These are phyloP conservation scores for Fusarium musae DNA, from an alignment of 2,329 filamentous ascomycete species.

Conservation along the genomic window DNA sequence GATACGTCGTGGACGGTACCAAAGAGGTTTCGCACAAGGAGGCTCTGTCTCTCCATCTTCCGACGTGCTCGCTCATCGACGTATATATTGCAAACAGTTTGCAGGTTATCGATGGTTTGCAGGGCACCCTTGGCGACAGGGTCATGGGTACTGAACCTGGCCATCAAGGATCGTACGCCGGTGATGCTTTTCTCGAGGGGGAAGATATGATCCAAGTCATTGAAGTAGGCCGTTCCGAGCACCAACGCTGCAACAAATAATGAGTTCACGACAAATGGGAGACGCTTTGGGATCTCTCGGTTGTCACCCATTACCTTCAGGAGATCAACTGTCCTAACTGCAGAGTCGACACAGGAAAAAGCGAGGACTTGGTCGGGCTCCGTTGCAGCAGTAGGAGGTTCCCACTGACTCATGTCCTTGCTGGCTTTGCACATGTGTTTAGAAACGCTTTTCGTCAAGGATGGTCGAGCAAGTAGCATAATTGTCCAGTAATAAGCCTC, in stretches of 20 bases:
- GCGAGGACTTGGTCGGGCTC: neutral
- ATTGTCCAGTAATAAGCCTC: neutral
- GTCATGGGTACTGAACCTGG: neutral
- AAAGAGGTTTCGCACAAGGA: neutral
- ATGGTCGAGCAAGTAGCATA: neutral
- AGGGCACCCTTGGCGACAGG: neutral
- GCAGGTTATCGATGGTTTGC: neutral
- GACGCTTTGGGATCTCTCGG: neutral
- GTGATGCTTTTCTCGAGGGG: neutral
- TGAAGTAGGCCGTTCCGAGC: neutral
- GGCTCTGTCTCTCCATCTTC: neutral
- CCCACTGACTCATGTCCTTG: neutral
- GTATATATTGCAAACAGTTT: neutral
- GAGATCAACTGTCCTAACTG: neutral
- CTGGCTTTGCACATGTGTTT: neutral
- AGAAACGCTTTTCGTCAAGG: neutral
- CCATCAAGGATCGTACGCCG: neutral
- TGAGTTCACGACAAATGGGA: neutral
- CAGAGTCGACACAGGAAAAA: neutral
- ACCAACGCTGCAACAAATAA: neutral
- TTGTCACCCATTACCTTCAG: neutral
- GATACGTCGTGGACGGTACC: neutral
- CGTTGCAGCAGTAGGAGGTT: neutral
- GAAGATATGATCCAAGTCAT: neutral
- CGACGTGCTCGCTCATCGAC: neutral